phyloP scores from a whole-genome alignment of 1,139 yeast species.

The Candida mesenterica region DNA sequence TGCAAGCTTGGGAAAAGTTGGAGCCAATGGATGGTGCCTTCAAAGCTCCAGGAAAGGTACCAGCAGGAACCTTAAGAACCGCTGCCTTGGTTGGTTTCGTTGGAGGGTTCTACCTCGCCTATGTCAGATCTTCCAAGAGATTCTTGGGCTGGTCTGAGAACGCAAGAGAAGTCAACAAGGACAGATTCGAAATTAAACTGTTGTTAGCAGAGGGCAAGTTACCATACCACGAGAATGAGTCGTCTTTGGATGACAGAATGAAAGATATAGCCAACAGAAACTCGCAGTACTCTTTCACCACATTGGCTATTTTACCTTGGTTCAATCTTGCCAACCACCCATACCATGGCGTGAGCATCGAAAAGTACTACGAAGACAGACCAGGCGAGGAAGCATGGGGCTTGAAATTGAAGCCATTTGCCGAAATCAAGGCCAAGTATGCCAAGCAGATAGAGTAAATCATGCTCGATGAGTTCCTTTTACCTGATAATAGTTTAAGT shows the following conservation, averaged over 20 bases:
- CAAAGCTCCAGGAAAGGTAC: conserved; percentile 52
- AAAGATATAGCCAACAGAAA: conserved; percentile 79
- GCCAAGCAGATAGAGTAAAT: conserved; percentile 31
- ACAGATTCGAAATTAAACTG: conserved; percentile 71
- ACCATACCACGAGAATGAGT: conserved; percentile 62
- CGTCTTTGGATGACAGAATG: conserved; percentile 63
- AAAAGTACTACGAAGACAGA: conserved; percentile 67
- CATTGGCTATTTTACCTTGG: conserved; percentile 72
- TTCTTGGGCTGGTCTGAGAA: conserved; percentile 82
- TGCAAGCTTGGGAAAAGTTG: conserved; percentile 60
- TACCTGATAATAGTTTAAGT: too few species aligned
- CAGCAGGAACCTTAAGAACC: conserved; percentile 58
- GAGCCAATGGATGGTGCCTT: conserved; percentile 63
- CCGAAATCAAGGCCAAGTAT: conserved; percentile 47
- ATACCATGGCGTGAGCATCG: conserved; percentile 75
- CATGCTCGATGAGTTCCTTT: too few species aligned
- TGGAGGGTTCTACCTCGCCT: conserved; percentile 73
- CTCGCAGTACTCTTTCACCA: conserved; percentile 69
- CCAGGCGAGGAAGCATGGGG: conserved; percentile 54
- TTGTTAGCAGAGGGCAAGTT: conserved; percentile 64
- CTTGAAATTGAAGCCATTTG: conserved; percentile 43
- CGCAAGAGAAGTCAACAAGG: conserved; percentile 66
- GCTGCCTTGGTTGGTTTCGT: conserved; percentile 60
- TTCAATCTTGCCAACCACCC: conserved; percentile 81
- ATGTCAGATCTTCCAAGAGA: conserved; percentile 63